Evolutionary conservation across 495 filamentous ascomycete genomes (phyloP), one percentile per base, ranked within the genome.

Genomic region (Cercophora samala): DNA sequence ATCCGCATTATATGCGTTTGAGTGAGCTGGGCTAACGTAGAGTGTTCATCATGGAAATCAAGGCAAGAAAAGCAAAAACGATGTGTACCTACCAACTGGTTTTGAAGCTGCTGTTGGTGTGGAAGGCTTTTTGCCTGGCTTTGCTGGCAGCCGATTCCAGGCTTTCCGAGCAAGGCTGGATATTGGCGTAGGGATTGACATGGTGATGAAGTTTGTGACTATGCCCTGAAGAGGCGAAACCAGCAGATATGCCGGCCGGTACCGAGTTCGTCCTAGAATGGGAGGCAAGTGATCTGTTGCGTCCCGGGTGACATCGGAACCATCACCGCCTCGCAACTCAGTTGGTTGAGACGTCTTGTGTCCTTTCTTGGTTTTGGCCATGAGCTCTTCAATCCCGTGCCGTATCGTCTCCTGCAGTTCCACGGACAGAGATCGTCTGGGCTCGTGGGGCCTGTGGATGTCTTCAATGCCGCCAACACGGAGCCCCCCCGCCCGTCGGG

Each of bases 201-300:
- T 72, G 3, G 86, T 91, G 21, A 84, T 78, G 17, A 90, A 77
- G 63, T 77, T 81, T 26, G 83, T 87, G 22, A 88, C 72, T 0
- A 91, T 80, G 1, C 89, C 86, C 24, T 93, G 80, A 3, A 93
- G 81, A 2, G 93, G 93, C 4, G 92, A 96, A 46, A 98, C 81
- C 13, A 97, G 79, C 0, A 98, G 81, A 77, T 95, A 97, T 18
- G 86, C 84, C 6, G 84, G 82, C 13, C 72, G 75, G 23, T 76
- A 74, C 23, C 29, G 42, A 26, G 62, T 65, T 17, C 73, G 63
- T 26, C 72, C 67, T 15, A 71, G 58, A 4, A 82, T 22, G 0
- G 68, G 64, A 17, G 66, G 70, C 11, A 78, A 62, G 46, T 72
- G 73, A 11, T 68, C 56, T 21, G 66, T 24, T 21, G 22, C 53